These are phyloP conservation scores for Ogataea neopini DNA, from an alignment of 805 yeast genomes.

Conservation along the genomic window DNA sequence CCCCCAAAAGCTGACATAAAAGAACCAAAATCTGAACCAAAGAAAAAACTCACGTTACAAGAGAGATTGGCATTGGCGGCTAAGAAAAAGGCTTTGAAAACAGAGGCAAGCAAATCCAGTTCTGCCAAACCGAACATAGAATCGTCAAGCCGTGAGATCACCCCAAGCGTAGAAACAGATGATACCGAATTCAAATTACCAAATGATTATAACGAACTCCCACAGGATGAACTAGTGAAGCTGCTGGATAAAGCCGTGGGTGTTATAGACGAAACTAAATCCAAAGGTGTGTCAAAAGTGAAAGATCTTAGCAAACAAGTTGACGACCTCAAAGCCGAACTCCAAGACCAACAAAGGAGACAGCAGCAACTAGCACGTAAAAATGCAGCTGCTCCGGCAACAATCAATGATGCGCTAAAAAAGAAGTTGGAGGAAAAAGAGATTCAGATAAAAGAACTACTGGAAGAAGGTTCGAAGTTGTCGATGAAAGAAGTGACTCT, in stretches of 20 bases:
- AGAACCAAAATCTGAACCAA: conserved; percentile 26
- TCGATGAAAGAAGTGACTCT: conserved; percentile 70
- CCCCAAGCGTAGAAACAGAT: not conserved
- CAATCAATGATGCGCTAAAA: conserved; percentile 20
- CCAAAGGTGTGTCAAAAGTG: conserved; percentile 3
- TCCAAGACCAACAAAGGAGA: conserved; percentile 12
- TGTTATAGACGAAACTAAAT: conserved; percentile 7
- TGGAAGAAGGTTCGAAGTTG: conserved; percentile 75
- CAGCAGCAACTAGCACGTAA: conserved; percentile 13
- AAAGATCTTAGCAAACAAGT: conserved; percentile 25
- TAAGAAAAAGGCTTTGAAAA: conserved; percentile 32
- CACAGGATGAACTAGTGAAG: conserved; percentile 16
- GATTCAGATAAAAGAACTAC: conserved; percentile 58
- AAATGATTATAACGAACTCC: conserved; percentile 13
- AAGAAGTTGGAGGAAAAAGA: conserved; percentile 52
- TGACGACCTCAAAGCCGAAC: conserved; percentile 31
- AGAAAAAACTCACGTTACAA: conserved; percentile 72
- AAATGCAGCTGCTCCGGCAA: conserved; percentile 8
- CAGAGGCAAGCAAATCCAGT: conserved; percentile 4
- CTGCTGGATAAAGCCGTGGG: conserved; percentile 13
- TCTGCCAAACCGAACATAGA: conserved; percentile 12
- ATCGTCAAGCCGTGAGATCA: conserved; percentile 4
- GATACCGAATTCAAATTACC: conserved; percentile 13
- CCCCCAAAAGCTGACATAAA: conserved; percentile 6
- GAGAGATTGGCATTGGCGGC: conserved; percentile 87